Conservation (phyloP, 208 protist species). For the Leishmania aethiopica region DNA sequence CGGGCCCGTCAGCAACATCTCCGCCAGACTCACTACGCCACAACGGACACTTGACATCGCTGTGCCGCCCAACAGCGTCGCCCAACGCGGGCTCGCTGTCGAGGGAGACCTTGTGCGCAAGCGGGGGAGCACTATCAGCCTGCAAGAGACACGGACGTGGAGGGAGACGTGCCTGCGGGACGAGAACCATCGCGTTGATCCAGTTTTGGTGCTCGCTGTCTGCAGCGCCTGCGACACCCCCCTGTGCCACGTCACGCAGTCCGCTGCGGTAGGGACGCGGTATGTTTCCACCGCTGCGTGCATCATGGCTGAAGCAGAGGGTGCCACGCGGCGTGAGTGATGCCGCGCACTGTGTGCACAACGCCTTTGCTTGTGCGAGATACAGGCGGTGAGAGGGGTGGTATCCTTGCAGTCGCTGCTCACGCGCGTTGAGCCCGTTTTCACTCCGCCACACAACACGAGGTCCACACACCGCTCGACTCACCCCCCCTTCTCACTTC, state of each 20-base stretch:
- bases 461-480: background rate
- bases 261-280: constrained; percentile 4
- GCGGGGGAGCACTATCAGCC: constrained; percentile 15
- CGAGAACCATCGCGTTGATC: constrained; percentile 60
- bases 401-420: background rate
- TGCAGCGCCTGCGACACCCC: constrained; percentile 45
- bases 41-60: background rate
- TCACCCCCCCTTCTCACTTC: no score
- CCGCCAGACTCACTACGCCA: background rate
- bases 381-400: background rate
- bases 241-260: constrained; percentile 60
- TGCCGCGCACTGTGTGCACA: background rate
- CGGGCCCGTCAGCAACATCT: background rate
- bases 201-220: constrained; percentile 43
- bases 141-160: constrained; percentile 40
- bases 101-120: constrained; percentile 59
- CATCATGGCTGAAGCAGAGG: constrained; percentile 2
- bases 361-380: background rate
- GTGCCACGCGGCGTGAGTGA: background rate
- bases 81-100: constrained; percentile 43
- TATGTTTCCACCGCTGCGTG: constrained; percentile 27
- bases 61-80: constrained; percentile 18
- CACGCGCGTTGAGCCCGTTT: background rate
- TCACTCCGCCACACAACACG: background rate
- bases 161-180: constrained; percentile 68